These are phyloP conservation scores for Ramaria rubella DNA, from an alignment of 768 basidiomycete species.

Conservation along the genomic window DNA sequence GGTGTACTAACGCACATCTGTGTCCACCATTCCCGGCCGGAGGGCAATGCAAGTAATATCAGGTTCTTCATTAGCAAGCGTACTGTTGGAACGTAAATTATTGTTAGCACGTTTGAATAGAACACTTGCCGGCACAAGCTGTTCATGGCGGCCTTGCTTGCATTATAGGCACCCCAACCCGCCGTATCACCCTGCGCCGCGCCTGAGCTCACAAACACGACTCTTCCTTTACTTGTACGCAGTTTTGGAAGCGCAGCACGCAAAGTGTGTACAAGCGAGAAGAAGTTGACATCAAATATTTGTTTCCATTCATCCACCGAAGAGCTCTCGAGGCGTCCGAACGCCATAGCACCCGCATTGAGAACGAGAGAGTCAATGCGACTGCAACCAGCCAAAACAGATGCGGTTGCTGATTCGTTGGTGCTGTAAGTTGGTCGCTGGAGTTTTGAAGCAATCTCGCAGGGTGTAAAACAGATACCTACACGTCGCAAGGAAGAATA, in stretches of 20 bases:
- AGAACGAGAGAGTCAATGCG: constrained; percentile 72
- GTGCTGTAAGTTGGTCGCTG: constrained; percentile 36
- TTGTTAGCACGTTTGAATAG: background rate
- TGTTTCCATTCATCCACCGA: constrained; percentile 55
- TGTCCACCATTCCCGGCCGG: constrained; percentile 86
- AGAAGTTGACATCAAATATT: constrained; percentile 84
- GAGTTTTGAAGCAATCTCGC: constrained; percentile 3
- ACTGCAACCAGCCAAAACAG: constrained; percentile 44
- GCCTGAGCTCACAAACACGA: constrained; percentile 84
- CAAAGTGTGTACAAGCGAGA: constrained; percentile 69
- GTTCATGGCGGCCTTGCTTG: constrained; percentile 87
- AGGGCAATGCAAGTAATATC: constrained; percentile 66
- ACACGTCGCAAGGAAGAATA: constrained; percentile 70
- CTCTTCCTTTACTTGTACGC: constrained; percentile 53
- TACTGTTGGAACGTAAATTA: constrained; percentile 43
- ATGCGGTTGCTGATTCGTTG: constrained; percentile 44
- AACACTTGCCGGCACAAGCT: constrained; percentile 56
- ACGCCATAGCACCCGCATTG: constrained; percentile 73
- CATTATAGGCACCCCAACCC: constrained; percentile 79
- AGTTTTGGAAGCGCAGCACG: constrained; percentile 63
- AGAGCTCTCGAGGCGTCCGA: constrained; percentile 49
- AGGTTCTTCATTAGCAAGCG: constrained; percentile 80
- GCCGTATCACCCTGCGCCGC: constrained; percentile 60
- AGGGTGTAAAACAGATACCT: constrained; percentile 28
- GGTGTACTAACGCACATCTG: constrained; percentile 45